Conservation (phyloP, 2,329 filamentous ascomycete genomes). For the Neofusicoccum umdonicola region DNA sequence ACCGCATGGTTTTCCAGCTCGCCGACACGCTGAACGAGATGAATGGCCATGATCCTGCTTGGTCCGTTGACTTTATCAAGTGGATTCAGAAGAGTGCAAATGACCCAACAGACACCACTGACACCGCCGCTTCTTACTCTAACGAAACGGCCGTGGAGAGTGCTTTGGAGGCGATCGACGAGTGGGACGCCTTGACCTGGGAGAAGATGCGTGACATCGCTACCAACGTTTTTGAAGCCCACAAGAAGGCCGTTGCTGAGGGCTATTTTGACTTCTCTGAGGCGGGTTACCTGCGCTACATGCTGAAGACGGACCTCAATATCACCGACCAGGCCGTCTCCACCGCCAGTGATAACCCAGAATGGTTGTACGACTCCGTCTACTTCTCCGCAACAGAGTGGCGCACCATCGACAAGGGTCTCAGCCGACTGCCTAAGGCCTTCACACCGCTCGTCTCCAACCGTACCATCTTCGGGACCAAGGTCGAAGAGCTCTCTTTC, state of each 20-base stretch:
- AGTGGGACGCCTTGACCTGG: slow-evolving; percentile 34
- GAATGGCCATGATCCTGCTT: slow-evolving; percentile 51
- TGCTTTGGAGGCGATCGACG: slow-evolving; percentile 41
- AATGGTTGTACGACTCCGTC: slow-evolving; percentile 54
- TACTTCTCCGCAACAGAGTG: slow-evolving; percentile 61
- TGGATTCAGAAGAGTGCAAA: slow-evolving; percentile 61
- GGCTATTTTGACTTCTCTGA: slow-evolving; percentile 65
- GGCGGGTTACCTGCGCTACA: slow-evolving; percentile 60
- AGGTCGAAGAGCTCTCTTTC: slow-evolving; percentile 57
- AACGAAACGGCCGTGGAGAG: slow-evolving; percentile 36
- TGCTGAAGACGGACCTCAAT: slow-evolving; percentile 54
- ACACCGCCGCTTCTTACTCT: slow-evolving; percentile 27
- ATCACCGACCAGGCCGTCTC: slow-evolving; percentile 54
- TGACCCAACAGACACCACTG: slow-evolving; percentile 46
- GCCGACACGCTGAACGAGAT: slow-evolving; percentile 59
- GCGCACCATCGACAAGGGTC: slow-evolving; percentile 63
- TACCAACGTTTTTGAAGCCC: slow-evolving; percentile 51
- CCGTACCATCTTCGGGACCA: slow-evolving; percentile 55
- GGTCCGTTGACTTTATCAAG: slow-evolving; percentile 60
- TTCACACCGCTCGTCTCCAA: slow-evolving; percentile 62
- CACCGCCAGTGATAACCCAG: slow-evolving; percentile 48
- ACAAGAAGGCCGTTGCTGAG: slow-evolving; percentile 53
- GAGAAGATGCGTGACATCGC: slow-evolving; percentile 34
- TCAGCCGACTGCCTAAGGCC: slow-evolving; percentile 59
- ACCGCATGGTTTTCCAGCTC: slow-evolving; percentile 64